Evolutionary conservation across 2,329 filamentous ascomycete species (phyloP).

Genomic region (Sporothrix pallida): DNA sequence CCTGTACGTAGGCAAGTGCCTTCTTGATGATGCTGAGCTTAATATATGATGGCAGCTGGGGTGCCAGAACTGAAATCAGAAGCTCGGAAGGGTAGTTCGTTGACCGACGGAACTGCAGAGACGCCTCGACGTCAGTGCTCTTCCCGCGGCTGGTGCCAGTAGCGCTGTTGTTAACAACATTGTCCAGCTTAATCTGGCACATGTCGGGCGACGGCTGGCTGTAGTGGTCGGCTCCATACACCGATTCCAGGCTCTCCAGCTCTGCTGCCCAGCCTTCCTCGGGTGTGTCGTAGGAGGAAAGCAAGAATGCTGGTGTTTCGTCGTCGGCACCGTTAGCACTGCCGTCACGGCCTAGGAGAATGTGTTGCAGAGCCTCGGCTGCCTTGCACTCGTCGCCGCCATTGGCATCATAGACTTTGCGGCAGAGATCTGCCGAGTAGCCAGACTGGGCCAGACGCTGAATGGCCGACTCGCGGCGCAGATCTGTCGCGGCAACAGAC

Average conservation of each 20-base stretch:
- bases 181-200: slow-evolving; percentile 72
- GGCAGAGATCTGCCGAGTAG: slow-evolving; percentile 84
- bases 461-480: slow-evolving; percentile 80
- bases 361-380: slow-evolving; percentile 77
- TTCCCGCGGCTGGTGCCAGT: slow-evolving; percentile 42
- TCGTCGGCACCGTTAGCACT: slow-evolving; percentile 38
- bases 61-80: slow-evolving; percentile 71
- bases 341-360: slow-evolving; percentile 57
- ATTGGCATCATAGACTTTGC: slow-evolving; percentile 73
- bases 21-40: slow-evolving; percentile 85
- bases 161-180: slow-evolving; percentile 57
- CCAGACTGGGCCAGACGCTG: slow-evolving; percentile 82
- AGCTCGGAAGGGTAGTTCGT: slow-evolving; percentile 73
- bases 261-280: slow-evolving; percentile 84
- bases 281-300: slow-evolving; percentile 51
- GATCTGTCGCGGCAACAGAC: slow-evolving; percentile 79
- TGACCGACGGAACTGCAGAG: slow-evolving; percentile 72
- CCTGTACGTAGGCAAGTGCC: slow-evolving; percentile 71
- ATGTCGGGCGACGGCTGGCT: slow-evolving; percentile 63
- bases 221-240: slow-evolving; percentile 75
- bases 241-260: slow-evolving; percentile 79
- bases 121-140: slow-evolving; percentile 48
- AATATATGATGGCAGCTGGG: slow-evolving; percentile 84
- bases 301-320: not conserved
- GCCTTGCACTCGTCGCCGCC: slow-evolving; percentile 75